Percentiles rank a stretch among this genome's conserved stretches.
phyloP scores from a whole-genome alignment of 2,329 filamentous ascomycete genomes.

The Hypoxylon sp. region DNA sequence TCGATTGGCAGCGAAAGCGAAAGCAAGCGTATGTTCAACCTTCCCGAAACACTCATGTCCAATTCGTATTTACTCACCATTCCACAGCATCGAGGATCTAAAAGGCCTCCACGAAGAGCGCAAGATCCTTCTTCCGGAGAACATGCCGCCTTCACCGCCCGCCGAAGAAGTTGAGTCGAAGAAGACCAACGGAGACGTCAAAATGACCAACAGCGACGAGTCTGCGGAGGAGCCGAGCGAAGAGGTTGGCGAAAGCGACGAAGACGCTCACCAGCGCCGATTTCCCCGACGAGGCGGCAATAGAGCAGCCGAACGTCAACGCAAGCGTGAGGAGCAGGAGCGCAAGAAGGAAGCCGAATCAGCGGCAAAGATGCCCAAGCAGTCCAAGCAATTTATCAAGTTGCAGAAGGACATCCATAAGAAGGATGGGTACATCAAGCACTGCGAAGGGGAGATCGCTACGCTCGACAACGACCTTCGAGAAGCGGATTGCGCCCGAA shows the following conservation, averaged over 20 bases:
- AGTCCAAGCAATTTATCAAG: conserved; percentile 88
- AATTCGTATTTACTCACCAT: conserved; percentile 41
- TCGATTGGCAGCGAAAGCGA: conserved; percentile 84
- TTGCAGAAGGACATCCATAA: conserved; percentile 88
- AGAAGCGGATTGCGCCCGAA: conserved; percentile 91
- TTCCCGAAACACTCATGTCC: not conserved
- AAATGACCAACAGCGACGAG: conserved; percentile 71
- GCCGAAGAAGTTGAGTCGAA: conserved; percentile 52
- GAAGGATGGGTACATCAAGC: conserved; percentile 79
- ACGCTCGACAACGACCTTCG: conserved; percentile 90
- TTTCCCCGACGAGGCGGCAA: conserved; percentile 70
- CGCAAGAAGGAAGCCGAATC: conserved; percentile 73
- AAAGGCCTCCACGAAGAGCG: conserved; percentile 75
- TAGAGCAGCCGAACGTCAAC: conserved; percentile 74
- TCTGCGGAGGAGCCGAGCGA: conserved; percentile 65
- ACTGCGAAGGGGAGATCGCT: conserved; percentile 85
- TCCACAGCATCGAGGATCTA: conserved; percentile 71
- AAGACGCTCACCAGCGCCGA: conserved; percentile 63
- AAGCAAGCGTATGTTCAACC: conserved; percentile 64
- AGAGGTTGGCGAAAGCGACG: conserved; percentile 73
- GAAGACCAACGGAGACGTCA: conserved; percentile 64
- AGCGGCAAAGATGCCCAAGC: conserved; percentile 72
- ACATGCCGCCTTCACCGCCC: conserved; percentile 69
- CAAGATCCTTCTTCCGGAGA: conserved; percentile 76
- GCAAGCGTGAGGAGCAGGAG: conserved; percentile 77